phyloP scores from a whole-genome alignment of 495 filamentous ascomycete species.

The Penicillium egyptiacum region DNA sequence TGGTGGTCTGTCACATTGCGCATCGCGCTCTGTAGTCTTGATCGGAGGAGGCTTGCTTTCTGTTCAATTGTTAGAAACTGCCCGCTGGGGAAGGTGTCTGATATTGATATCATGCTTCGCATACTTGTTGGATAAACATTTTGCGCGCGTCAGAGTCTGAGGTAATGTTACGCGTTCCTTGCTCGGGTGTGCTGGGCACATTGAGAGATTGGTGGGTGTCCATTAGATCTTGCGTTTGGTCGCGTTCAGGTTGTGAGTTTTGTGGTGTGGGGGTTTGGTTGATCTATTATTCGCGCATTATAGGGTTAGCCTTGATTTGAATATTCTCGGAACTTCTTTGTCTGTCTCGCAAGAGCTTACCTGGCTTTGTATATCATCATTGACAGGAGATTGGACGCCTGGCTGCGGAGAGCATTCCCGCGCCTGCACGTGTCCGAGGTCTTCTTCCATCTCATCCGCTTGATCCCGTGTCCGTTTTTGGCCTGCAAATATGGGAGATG shows the following conservation, averaged over 20 bases:
- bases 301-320: slow-evolving; percentile 17
- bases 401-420: slow-evolving; percentile 15
- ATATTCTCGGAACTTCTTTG: not conserved
- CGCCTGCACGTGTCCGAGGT: slow-evolving; percentile 20
- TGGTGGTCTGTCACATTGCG: slow-evolving; percentile 42
- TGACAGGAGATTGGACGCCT: slow-evolving; percentile 15
- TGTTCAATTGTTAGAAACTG: slow-evolving; percentile 20
- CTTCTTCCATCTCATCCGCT: slow-evolving; percentile 31
- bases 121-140: slow-evolving; percentile 47
- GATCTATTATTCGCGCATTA: slow-evolving; percentile 14
- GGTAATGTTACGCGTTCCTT: slow-evolving; percentile 27
- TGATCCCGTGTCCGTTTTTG: slow-evolving; percentile 47
- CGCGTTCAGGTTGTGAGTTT: slow-evolving; percentile 21
- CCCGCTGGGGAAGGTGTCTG: not conserved
- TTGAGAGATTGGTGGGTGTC: slow-evolving; percentile 13
- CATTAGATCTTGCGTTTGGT: slow-evolving; percentile 20
- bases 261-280: slow-evolving; percentile 20
- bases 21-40: slow-evolving; percentile 47
- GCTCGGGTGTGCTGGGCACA: slow-evolving; percentile 10
- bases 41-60: slow-evolving; percentile 49
- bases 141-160: slow-evolving; percentile 42
- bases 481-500: slow-evolving; percentile 41
- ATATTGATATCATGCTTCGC: slow-evolving; percentile 5
- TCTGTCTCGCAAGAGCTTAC: slow-evolving; percentile 22
- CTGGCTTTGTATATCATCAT: slow-evolving; percentile 20